phyloP scores from a whole-genome alignment of 1,284 basidiomycete species.

The Omphalotus olearius region DNA sequence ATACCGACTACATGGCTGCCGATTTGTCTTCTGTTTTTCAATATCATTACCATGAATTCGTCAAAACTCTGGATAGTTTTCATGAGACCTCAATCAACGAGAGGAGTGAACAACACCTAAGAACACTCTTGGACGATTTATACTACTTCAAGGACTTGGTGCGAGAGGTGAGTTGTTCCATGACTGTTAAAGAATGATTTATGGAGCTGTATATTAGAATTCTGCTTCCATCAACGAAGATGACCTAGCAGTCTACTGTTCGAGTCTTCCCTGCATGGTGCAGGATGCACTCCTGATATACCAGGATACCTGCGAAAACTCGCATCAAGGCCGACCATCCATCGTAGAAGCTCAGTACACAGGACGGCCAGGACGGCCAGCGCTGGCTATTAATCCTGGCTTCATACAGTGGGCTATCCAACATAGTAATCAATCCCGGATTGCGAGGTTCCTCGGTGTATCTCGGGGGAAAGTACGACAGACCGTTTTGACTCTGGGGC shows the following conservation, averaged over 20 bases:
- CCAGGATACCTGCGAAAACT: neutral
- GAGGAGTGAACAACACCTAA: too few species aligned
- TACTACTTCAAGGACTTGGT: neutral
- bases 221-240: neutral
- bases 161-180: neutral
- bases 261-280: neutral
- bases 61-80: too few species aligned
- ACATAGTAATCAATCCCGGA: constrained; percentile 16
- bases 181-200: neutral
- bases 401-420: constrained; percentile 23
- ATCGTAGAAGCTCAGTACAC: constrained; percentile 14
- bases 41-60: too few species aligned
- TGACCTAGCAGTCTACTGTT: neutral
- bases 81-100: too few species aligned
- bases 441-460: constrained; percentile 21
- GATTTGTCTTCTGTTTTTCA: too few species aligned
- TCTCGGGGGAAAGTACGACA: constrained; percentile 16
- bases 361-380: constrained; percentile 20
- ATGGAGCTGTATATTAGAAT: neutral
- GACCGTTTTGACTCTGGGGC: constrained; percentile 20
- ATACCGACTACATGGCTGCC: too few species aligned
- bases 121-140: neutral
- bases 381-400: constrained; percentile 21
- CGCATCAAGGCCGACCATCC: constrained; percentile 17
- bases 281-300: neutral